Conservation (phyloP, 371 early-diverging fungal species). For the Apophysomyces elegans region DNA sequence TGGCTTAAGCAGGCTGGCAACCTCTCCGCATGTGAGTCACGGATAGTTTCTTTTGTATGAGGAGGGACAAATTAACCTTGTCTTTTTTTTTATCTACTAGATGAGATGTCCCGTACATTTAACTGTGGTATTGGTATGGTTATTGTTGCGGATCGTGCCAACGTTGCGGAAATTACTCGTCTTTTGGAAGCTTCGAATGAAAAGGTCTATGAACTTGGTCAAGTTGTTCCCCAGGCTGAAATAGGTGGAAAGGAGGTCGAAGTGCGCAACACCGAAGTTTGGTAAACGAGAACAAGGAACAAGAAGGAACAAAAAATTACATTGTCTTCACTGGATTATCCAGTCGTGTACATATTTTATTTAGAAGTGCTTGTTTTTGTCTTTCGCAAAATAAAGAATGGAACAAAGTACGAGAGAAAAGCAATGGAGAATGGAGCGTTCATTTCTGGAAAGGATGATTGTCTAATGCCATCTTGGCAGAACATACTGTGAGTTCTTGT, state of each 20-base stretch:
- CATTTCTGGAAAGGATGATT: no score
- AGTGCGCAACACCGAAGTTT: constrained; percentile 55
- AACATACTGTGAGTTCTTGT: no score
- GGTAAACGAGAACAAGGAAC: constrained; percentile 30
- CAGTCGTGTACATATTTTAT: not conserved
- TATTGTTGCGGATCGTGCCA: constrained; percentile 72
- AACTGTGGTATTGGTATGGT: constrained; percentile 99
- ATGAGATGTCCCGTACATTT: constrained; percentile 95
- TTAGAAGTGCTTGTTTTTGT: constrained; percentile 1
- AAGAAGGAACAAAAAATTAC: constrained; percentile 15
- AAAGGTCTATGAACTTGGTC: constrained; percentile 64
- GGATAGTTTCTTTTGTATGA: not conserved
- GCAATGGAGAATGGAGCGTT: no score
- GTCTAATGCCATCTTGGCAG: no score
- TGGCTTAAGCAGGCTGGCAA: constrained; percentile 92
- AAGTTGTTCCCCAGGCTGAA: constrained; percentile 56
- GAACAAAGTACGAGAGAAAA: constrained; percentile 1
- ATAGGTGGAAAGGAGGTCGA: constrained; percentile 63
- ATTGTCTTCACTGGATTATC: not conserved
- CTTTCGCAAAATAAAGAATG: constrained; percentile 1
- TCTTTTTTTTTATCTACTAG: constrained; percentile 26
- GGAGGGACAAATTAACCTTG: not conserved
- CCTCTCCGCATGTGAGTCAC: constrained; percentile 60
- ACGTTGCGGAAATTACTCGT: constrained; percentile 65
- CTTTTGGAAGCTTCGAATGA: constrained; percentile 71